Evolutionary conservation across 2,329 filamentous ascomycete genomes (phyloP), one percentile per base, ranked within the genome.

Genomic region (Pyrenophora tritici-repentis): DNA sequence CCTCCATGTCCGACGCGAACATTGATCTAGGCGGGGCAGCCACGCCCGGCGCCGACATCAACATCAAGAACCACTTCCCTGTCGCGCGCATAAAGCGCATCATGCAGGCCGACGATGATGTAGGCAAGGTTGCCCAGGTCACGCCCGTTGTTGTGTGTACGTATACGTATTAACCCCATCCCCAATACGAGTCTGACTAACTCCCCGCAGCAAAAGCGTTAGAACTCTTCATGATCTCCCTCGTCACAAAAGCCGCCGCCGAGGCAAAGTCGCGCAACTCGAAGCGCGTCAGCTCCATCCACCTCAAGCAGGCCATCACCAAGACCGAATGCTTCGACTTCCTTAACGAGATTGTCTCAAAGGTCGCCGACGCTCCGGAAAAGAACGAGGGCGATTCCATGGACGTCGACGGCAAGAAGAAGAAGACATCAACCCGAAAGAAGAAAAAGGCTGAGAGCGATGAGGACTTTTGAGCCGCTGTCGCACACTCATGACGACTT

Each of bases 81-180:
- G 96, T 96, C 26, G 94, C 94, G 12, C 84, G 94, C 56, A 99
- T 99, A 79, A 99, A 99, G 81, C 86, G 94, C 43, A 97, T 99
- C 67, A 97, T 99, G 94, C 94, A 99, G 76, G 93, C 93, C 9
- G 94, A 99, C 69, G 94, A 99, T 70, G 94, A 99, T 72, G 92
- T 99, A 0, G 94, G 94, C 56, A 99, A 99, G 77, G 94, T 99
- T 8, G 92, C 94, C 3, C 94, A 99, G 75, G 94, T 97, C 55
- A 97, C 94, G 0, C 93, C 93, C 13, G 95, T 96, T 49, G 94
- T 93, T 20, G 93, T 97, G 37, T 86, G 84, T 85, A 81, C 68
- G 83, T 78, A n/a, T 10, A 20, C 13, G 4, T 14, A 24, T 9
- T 32, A 3, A 24, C 29, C 10, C 34, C 13, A 18, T 9, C 10